Conservation (phyloP, 805 yeast species). For the Ogataea saltuana region DNA sequence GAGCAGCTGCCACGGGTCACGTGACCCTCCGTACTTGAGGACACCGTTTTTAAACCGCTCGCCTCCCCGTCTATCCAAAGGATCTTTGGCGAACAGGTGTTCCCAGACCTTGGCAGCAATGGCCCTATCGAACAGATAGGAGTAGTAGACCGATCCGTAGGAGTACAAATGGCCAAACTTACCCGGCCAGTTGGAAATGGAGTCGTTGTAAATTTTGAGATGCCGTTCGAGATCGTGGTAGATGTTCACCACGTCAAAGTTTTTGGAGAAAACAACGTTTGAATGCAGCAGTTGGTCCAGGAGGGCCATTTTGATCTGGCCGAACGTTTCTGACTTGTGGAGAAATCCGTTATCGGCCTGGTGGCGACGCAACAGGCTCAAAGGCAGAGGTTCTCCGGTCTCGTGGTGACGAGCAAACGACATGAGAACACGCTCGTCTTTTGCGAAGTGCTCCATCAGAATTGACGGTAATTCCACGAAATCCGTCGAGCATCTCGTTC, state of each 20-base stretch:
- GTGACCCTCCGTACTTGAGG: constrained; percentile 90
- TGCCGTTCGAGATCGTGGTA: constrained; percentile 67
- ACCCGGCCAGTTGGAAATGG: constrained; percentile 84
- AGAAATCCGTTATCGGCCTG: constrained; percentile 53
- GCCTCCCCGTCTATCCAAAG: constrained; percentile 73
- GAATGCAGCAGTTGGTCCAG: constrained; percentile 81
- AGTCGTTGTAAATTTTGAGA: constrained; percentile 64
- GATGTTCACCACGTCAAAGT: constrained; percentile 57
- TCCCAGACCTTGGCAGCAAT: constrained; percentile 86
- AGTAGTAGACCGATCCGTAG: constrained; percentile 92
- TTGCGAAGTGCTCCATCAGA: constrained; percentile 92
- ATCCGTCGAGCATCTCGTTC: constrained; percentile 94
- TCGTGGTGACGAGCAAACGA: constrained; percentile 70
- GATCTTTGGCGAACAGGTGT: constrained; percentile 66
- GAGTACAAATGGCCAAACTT: constrained; percentile 91
- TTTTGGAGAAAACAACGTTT: constrained; percentile 37
- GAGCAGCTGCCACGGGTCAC: constrained; percentile 84
- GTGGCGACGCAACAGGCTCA: constrained; percentile 48
- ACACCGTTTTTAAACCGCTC: constrained; percentile 68
- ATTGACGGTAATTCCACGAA: constrained; percentile 96
- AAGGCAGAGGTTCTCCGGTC: constrained; percentile 63
- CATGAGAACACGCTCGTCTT: constrained; percentile 72
- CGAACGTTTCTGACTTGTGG: constrained; percentile 71
- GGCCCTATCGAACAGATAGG: constrained; percentile 88
- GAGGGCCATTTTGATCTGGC: constrained; percentile 88